Base-by-base conservation (phyloP, 306 rosid species). In the Lathyrus aphaca region DNA sequence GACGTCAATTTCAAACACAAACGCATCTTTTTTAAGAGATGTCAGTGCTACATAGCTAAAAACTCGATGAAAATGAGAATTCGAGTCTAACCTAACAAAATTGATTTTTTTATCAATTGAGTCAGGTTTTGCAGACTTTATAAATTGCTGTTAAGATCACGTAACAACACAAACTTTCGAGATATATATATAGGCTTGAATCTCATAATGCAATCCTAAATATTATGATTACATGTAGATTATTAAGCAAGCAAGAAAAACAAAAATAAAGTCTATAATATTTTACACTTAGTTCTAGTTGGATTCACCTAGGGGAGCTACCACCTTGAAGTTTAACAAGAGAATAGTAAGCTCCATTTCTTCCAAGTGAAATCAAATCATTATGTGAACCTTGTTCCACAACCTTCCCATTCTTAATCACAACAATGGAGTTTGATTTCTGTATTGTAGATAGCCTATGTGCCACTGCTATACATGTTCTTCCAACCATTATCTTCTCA, bases 341-440 rank as follows among this genome's bases (percentile, higher is more conserved):
- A 44, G 89, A 79, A 81, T 55, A 69, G 56, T 88, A 87, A 8
- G 81, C 89, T 58, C 96, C 94, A 8, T 69, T 77, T 17, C 64
- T 73, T 64, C 90, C 85, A 9, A 87, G 61, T 10, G 90, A 81
- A 72, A 89, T 79, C 69, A 91, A 73, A 16, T 89, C 91, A 18
- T 86, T 87, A 74, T 91, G 96, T 17, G 97, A 84, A 19, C 96
- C 94, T 76, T 85, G 94, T 71, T 89, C 91, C 62, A 69, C 88
- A 72, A 89, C 94, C 69, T 83, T 86, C 14, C 97, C 93, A 10
- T 74, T 74, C 83, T 87, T 82, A 76, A 91, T 87, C 70, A 89
- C 90, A 18, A 85, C 90, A 81, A 91, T 89, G 77, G 86, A 73
- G 81, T 85, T 64, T 18, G 88, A 83, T 68, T 87, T 89, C 44